phyloP scores from a whole-genome alignment of 345 rosid species.

The Sonneratia alba region DNA sequence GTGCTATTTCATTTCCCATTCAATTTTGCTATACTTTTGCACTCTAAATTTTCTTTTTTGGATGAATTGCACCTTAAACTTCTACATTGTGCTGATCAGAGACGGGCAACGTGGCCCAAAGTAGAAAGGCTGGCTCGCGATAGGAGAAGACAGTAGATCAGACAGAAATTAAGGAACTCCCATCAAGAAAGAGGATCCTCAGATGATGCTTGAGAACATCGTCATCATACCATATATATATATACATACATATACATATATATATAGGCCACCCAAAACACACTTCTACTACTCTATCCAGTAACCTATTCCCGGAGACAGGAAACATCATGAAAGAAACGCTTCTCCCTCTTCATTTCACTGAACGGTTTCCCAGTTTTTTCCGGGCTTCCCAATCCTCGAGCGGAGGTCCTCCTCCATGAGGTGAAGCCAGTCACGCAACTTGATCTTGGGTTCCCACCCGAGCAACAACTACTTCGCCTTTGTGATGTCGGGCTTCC shows the following conservation, averaged over 20 bases:
- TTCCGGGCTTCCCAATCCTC: conserved; percentile 54
- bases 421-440: conserved; percentile 79
- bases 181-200: neutral
- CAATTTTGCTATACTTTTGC: neutral
- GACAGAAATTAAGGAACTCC: neutral
- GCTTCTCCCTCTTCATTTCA: neutral
- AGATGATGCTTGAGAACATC: neutral
- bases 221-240: neutral
- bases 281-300: neutral
- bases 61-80: neutral
- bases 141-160: neutral
- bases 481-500: conserved; percentile 81
- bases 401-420: conserved; percentile 90
- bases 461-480: conserved; percentile 73
- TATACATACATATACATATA: neutral
- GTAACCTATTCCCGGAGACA: conserved; percentile 2
- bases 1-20: neutral
- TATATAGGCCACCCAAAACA: neutral
- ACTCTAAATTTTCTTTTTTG: neutral
- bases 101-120: neutral
- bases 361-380: conserved; percentile 17
- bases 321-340: neutral
- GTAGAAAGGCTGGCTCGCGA: neutral
- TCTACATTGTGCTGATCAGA: too few species aligned
- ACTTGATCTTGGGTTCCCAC: conserved; percentile 85